Evolutionary conservation across 768 basidiomycete genomes (phyloP).

Genomic region (Solioccasus polychromus): DNA sequence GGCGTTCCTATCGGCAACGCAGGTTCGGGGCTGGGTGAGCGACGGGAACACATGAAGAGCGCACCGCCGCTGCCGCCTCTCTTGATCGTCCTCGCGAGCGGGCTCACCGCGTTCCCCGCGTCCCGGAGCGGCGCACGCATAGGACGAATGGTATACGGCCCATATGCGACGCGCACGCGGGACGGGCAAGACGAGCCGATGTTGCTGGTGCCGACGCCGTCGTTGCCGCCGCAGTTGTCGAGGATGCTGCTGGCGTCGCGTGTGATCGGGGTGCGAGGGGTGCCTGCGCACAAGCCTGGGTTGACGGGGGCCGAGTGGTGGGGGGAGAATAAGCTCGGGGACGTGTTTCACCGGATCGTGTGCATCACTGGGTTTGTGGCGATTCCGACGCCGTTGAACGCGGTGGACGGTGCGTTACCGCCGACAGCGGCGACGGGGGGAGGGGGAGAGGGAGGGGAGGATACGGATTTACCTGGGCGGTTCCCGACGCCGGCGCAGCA

Average conservation of each 20-base stretch:
- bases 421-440: neutral
- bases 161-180: constrained; percentile 10
- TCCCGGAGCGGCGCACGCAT: constrained; percentile 25
- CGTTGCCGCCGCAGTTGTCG: constrained; percentile 35
- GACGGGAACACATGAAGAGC: constrained; percentile 23
- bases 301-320: constrained; percentile 20
- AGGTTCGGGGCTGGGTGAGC: constrained; percentile 1
- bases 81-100: constrained; percentile 24
- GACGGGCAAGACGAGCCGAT: no score
- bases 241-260: constrained; percentile 21
- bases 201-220: constrained; percentile 15
- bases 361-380: constrained; percentile 45
- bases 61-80: constrained; percentile 34
- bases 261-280: constrained; percentile 21
- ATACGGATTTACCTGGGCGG: neutral
- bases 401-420: neutral
- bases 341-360: constrained; percentile 41
- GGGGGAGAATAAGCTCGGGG: constrained; percentile 30
- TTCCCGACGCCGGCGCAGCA: constrained; percentile 19
- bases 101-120: constrained; percentile 8
- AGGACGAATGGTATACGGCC: constrained; percentile 19
- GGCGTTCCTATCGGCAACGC: constrained; percentile 10
- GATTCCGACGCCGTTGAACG: constrained; percentile 19
- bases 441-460: neutral
- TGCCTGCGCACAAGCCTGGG: constrained; percentile 8